These are phyloP conservation scores for Truncatella angustata DNA, from an alignment of 2,329 filamentous ascomycete genomes.

Conservation along the genomic window DNA sequence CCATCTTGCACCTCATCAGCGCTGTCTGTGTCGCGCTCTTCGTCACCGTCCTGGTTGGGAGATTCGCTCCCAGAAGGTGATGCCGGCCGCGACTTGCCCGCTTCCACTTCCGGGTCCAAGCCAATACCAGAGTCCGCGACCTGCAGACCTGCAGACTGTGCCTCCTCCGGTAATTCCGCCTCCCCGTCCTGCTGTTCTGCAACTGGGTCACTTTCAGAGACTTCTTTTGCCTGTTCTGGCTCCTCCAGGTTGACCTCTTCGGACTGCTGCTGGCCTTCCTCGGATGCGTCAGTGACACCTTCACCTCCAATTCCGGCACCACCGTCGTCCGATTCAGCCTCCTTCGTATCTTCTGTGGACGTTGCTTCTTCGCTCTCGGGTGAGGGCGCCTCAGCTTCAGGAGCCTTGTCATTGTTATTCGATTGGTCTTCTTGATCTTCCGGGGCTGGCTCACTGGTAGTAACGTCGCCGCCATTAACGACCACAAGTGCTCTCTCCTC, in stretches of 20 bases:
- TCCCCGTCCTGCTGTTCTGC: background rate
- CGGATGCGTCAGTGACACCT: too few species aligned
- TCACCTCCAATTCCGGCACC: background rate
- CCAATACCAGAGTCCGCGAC: background rate
- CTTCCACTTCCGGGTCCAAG: background rate
- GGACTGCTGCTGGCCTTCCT: too few species aligned
- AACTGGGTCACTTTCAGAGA: too few species aligned
- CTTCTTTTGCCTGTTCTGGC: too few species aligned
- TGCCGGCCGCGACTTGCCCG: background rate
- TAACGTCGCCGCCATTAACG: background rate
- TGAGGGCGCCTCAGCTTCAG: background rate
- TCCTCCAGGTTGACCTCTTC: too few species aligned
- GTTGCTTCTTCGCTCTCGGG: background rate
- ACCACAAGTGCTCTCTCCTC: too few species aligned
- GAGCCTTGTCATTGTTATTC: slow-evolving; percentile 7
- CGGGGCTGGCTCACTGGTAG: background rate
- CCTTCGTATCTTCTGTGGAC: background rate
- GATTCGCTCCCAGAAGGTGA: slow-evolving; percentile 5
- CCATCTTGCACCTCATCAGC: background rate
- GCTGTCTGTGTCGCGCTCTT: too few species aligned
- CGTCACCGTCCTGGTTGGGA: background rate
- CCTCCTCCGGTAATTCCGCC: background rate
- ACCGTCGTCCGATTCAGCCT: background rate
- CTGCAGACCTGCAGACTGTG: too few species aligned
- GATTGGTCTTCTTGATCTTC: background rate